Evolutionary conservation across 805 yeast genomes (phyloP).

Genomic region (Yarrowia yakushimensis): DNA sequence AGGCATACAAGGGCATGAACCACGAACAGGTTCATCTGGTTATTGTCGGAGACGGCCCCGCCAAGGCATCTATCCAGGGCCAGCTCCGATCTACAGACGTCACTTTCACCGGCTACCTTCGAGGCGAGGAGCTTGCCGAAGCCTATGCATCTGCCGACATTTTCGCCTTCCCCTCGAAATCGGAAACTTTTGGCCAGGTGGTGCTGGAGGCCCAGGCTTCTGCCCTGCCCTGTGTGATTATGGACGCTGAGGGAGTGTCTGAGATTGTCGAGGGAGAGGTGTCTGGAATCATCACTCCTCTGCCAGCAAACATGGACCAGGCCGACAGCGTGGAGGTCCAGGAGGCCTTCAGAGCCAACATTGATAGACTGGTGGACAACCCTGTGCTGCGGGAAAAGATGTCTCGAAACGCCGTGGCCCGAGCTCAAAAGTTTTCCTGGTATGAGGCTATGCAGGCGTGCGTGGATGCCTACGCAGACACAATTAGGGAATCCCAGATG

Average conservation of each 20-base stretch:
- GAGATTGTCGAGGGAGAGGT: slow-evolving; percentile 28
- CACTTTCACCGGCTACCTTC: slow-evolving; percentile 29
- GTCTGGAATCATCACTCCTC: slow-evolving; percentile 25
- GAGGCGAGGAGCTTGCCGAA: slow-evolving; percentile 27
- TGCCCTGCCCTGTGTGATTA: slow-evolving; percentile 29
- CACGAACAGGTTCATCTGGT: slow-evolving; percentile 27
- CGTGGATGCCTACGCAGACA: slow-evolving; percentile 24
- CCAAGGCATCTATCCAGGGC: slow-evolving; percentile 24
- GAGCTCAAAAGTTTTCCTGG: slow-evolving; percentile 24
- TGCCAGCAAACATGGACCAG: background rate
- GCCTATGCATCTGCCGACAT: slow-evolving; percentile 29
- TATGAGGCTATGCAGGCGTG: slow-evolving; percentile 26
- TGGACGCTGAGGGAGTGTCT: slow-evolving; percentile 28
- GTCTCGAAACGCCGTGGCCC: slow-evolving; percentile 17
- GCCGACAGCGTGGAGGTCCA: slow-evolving; percentile 15
- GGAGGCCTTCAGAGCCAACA: slow-evolving; percentile 22
- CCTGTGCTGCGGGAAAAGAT: slow-evolving; percentile 11
- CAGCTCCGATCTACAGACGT: slow-evolving; percentile 25
- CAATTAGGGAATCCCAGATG: slow-evolving; percentile 1
- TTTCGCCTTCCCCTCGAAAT: slow-evolving; percentile 28
- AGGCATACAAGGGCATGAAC: slow-evolving; percentile 27
- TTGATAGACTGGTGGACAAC: slow-evolving; percentile 24
- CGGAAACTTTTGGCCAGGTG: slow-evolving; percentile 31
- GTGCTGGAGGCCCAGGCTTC: slow-evolving; percentile 30
- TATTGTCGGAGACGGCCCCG: slow-evolving; percentile 30